Conservation (phyloP, 2,329 filamentous ascomycete genomes). For the Myriosclerotinia duriaeana region DNA sequence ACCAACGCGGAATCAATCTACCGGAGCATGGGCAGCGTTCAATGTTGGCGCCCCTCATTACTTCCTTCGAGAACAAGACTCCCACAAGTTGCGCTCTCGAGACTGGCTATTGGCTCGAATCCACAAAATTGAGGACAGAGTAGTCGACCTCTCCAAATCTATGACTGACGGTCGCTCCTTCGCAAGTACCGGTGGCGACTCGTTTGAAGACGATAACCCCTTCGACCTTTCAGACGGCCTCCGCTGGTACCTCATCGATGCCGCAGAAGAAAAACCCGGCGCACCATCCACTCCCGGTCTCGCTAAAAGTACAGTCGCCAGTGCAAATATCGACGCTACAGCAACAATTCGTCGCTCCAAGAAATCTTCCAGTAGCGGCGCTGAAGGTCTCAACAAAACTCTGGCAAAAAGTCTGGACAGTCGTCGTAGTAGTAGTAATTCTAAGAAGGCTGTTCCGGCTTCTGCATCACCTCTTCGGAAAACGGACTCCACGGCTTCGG, state of each 20-base stretch:
- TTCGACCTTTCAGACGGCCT: constrained; percentile 95
- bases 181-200: constrained; percentile 54
- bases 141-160: constrained; percentile 86
- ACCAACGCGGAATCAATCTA: constrained; percentile 90
- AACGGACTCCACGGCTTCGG: constrained; percentile 32
- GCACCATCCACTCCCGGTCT: constrained; percentile 91
- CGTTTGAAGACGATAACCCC: constrained; percentile 85
- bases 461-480: constrained; percentile 31
- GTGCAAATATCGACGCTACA: constrained; percentile 81
- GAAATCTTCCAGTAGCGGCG: constrained; percentile 50
- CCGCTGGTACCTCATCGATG: constrained; percentile 94
- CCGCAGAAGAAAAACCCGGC: constrained; percentile 85
- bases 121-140: constrained; percentile 82
- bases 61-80: constrained; percentile 90
- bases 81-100: constrained; percentile 76
- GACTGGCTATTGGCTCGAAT: constrained; percentile 98
- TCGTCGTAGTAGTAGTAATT: constrained; percentile 81
- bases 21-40: constrained; percentile 96
- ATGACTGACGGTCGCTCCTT: constrained; percentile 51
- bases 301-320: constrained; percentile 86
- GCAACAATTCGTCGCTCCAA: constrained; percentile 61
- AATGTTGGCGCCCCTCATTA: constrained; percentile 97
- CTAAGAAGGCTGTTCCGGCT: constrained; percentile 67
- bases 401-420: constrained; percentile 87
- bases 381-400: constrained; percentile 73